Percentiles rank a stretch among this genome's conserved stretches.
phyloP scores from a whole-genome alignment of 1,139 yeast genomes.

The Hyphopichia fennica region DNA sequence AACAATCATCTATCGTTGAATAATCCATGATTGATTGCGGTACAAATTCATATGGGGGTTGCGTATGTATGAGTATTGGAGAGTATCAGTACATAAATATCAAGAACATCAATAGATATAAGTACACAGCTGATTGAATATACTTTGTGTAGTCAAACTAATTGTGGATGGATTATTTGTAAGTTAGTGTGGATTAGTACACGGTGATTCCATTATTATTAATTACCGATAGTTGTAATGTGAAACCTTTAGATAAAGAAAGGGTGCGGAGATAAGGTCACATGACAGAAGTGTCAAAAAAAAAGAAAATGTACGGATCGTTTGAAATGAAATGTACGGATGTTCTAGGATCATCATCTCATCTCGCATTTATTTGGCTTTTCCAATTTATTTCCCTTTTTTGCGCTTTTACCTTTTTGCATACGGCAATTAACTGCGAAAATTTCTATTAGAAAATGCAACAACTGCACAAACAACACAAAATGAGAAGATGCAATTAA shows the following conservation, averaged over 20 bases:
- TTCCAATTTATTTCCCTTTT: neutral
- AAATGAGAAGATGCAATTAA: neutral
- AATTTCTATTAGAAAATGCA: neutral
- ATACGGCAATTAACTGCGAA: slow-evolving; percentile 1
- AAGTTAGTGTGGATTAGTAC: neutral
- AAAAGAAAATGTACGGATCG: neutral
- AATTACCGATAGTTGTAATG: neutral
- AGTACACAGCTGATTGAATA: no score
- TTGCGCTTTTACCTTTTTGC: neutral
- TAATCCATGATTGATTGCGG: neutral
- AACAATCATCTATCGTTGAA: neutral
- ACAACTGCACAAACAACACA: neutral
- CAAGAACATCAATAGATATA: no score
- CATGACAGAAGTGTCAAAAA: neutral
- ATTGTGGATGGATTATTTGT: neutral
- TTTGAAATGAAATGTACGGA: neutral
- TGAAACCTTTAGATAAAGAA: neutral
- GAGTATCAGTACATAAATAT: no score
- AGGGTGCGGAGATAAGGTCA: neutral
- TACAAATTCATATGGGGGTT: no score
- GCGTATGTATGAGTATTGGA: no score
- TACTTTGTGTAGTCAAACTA: no score
- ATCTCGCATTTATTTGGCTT: neutral
- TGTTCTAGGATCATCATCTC: neutral
- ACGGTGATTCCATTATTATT: neutral